These are phyloP conservation scores for Cryptosporidium sp. DNA, from an alignment of 169 alveolate genomes.

Conservation along the genomic window DNA sequence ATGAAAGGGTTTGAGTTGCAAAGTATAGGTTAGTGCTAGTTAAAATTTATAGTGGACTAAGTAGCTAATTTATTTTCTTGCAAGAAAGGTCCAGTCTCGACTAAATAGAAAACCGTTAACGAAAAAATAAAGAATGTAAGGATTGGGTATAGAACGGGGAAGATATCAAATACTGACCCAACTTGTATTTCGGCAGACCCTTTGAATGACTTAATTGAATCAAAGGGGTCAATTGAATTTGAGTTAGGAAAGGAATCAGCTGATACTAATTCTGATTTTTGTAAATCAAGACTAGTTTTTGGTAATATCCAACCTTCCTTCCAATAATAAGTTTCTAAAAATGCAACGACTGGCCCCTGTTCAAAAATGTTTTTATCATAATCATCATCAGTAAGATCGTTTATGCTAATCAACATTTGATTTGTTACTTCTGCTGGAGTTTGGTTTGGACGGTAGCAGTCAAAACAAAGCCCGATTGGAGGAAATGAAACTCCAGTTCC, in stretches of 20 bases:
- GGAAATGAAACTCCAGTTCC: slow-evolving; percentile 59
- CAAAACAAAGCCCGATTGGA: slow-evolving; percentile 31
- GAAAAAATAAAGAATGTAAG: slow-evolving; percentile 68
- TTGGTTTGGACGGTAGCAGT: slow-evolving; percentile 23
- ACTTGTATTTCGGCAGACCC: slow-evolving; percentile 14
- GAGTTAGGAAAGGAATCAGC: neutral
- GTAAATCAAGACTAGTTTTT: slow-evolving; percentile 17
- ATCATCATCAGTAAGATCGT: slow-evolving; percentile 32
- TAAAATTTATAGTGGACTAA: neutral
- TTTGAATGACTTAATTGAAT: slow-evolving; percentile 2
- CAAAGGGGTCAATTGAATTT: slow-evolving; percentile 18
- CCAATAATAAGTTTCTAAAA: slow-evolving; percentile 67
- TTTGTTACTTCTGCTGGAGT: slow-evolving; percentile 58
- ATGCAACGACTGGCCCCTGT: slow-evolving; percentile 34
- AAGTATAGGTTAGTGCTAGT: neutral
- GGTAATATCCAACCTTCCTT: slow-evolving; percentile 66
- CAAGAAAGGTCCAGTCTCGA: slow-evolving; percentile 45
- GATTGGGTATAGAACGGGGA: slow-evolving; percentile 60
- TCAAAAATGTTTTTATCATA: slow-evolving; percentile 57
- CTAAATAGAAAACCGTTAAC: slow-evolving; percentile 39
- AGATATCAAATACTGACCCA: slow-evolving; percentile 70
- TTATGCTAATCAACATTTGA: slow-evolving; percentile 24
- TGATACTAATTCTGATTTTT: slow-evolving; percentile 16
- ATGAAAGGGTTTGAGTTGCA: neutral
- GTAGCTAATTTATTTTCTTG: slow-evolving; percentile 12